A percentile compares a stretch with the other conserved stretches of the same genome.
phyloP scores from a whole-genome alignment of 2,329 filamentous ascomycete genomes.

The Scedosporium aurantiacum region DNA sequence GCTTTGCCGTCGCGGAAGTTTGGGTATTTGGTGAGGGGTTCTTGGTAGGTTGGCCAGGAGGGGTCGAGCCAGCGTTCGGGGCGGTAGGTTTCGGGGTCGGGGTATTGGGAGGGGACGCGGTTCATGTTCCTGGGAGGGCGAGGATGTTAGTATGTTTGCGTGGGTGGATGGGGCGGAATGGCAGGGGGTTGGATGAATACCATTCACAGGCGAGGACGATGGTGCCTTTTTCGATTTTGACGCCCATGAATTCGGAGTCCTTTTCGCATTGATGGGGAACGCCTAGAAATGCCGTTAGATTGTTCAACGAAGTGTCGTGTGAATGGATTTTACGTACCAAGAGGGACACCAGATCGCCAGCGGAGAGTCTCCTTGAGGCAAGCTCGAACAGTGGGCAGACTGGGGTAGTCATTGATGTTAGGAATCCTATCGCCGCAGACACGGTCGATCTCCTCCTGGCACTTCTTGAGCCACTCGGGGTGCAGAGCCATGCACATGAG shows the following conservation, averaged over 20 bases:
- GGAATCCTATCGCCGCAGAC: slow-evolving; percentile 44
- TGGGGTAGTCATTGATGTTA: slow-evolving; percentile 34
- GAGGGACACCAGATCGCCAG: slow-evolving; percentile 45
- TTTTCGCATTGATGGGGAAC: slow-evolving; percentile 38
- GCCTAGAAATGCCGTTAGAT: slow-evolving; percentile 13
- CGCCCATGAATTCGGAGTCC: slow-evolving; percentile 34
- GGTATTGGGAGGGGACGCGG: slow-evolving; percentile 47
- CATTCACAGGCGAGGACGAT: slow-evolving; percentile 40
- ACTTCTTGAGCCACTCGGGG: slow-evolving; percentile 39
- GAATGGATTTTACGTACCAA: slow-evolving; percentile 23
- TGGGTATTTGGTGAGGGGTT: slow-evolving; percentile 51
- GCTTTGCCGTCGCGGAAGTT: slow-evolving; percentile 46
- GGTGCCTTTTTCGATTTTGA: slow-evolving; percentile 35
- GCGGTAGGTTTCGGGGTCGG: slow-evolving; percentile 50
- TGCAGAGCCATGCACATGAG: slow-evolving; percentile 41
- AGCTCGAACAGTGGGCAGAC: slow-evolving; percentile 41
- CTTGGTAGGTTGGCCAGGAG: slow-evolving; percentile 54
- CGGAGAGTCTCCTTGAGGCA: slow-evolving; percentile 48
- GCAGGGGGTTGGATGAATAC: slow-evolving; percentile 17
- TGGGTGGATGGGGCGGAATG: neutral
- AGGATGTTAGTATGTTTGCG: neutral
- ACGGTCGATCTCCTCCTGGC: slow-evolving; percentile 46
- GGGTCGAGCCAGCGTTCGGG: slow-evolving; percentile 53
- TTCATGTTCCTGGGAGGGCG: slow-evolving; percentile 39
- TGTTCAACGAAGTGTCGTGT: neutral